These are phyloP conservation scores for Penicillium concentricum DNA, from an alignment of 2,329 filamentous ascomycete species.

Conservation along the genomic window DNA sequence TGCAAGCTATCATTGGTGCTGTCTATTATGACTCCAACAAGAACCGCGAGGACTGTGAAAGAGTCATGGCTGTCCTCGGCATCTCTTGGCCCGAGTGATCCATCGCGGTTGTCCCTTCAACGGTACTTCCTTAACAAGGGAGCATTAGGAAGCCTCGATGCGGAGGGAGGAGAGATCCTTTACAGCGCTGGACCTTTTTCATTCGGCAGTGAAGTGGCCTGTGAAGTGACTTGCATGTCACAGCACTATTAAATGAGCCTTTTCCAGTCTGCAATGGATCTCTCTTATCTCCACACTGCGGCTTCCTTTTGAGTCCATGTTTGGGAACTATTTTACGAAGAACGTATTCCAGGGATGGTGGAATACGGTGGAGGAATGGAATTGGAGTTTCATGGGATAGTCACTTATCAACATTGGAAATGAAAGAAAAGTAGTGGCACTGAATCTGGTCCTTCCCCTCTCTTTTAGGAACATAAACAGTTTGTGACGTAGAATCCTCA, in stretches of 20 bases:
- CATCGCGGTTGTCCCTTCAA: neutral
- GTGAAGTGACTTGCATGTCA: neutral
- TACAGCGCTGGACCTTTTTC: neutral
- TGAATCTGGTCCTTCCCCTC: neutral
- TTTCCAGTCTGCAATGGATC: neutral
- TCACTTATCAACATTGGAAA: constrained; percentile 1
- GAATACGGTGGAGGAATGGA: neutral
- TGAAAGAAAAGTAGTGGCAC: neutral
- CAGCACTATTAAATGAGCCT: constrained; percentile 1
- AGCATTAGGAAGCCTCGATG: neutral
- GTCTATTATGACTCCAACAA: neutral
- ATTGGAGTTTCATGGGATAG: neutral
- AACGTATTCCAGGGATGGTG: neutral
- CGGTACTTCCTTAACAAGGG: neutral
- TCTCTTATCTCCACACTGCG: neutral
- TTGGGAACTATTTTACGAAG: neutral
- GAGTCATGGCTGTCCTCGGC: neutral
- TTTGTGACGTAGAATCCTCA: no score
- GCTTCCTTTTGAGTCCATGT: neutral
- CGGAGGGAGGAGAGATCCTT: neutral
- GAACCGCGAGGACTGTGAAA: neutral
- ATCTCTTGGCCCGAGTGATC: neutral
- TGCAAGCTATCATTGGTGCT: neutral
- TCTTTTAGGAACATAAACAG: neutral
- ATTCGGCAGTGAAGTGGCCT: constrained; percentile 2